Evolutionary conservation across 208 protist genomes (phyloP).

Genomic region (Trypanosoma melophagium): DNA sequence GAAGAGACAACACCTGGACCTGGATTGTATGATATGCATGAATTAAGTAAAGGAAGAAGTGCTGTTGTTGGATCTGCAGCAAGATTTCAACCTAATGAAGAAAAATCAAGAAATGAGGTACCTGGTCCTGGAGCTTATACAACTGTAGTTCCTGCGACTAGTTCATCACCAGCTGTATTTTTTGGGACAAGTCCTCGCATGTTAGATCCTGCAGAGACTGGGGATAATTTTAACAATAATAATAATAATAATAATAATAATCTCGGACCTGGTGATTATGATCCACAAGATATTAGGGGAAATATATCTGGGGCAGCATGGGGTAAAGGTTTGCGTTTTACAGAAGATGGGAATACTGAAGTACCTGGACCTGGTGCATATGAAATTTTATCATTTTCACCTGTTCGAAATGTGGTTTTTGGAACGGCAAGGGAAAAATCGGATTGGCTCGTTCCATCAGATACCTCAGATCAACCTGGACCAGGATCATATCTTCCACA

Average conservation of each 20-base stretch:
- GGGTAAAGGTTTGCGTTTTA: conserved; percentile 19
- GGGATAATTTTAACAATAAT: background rate
- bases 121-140: conserved; percentile 40
- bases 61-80: conserved; percentile 8
- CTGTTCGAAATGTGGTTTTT: conserved; percentile 8
- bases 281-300: conserved; percentile 16
- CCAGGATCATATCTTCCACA: conserved; percentile 52
- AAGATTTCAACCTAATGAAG: conserved; percentile 11
- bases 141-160: background rate
- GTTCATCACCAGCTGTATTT: background rate
- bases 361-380: conserved; percentile 60
- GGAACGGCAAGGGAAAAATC: conserved; percentile 18
- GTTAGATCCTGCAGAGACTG: conserved; percentile 2
- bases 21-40: conserved; percentile 45
- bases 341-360: background rate
- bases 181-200: conserved; percentile 51
- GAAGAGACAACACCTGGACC: conserved; percentile 39
- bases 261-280: conserved; percentile 55
- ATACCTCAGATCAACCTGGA: conserved; percentile 29
- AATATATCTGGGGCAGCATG: conserved; percentile 17
- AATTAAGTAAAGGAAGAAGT: conserved; percentile 3
- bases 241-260: background rate
- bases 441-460: conserved; percentile 16
- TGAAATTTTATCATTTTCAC: conserved; percentile 24
- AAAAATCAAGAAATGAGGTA: conserved; percentile 4